Base-by-base conservation (phyloP, 805 yeast species). In the Starmerella tilneyi region DNA sequence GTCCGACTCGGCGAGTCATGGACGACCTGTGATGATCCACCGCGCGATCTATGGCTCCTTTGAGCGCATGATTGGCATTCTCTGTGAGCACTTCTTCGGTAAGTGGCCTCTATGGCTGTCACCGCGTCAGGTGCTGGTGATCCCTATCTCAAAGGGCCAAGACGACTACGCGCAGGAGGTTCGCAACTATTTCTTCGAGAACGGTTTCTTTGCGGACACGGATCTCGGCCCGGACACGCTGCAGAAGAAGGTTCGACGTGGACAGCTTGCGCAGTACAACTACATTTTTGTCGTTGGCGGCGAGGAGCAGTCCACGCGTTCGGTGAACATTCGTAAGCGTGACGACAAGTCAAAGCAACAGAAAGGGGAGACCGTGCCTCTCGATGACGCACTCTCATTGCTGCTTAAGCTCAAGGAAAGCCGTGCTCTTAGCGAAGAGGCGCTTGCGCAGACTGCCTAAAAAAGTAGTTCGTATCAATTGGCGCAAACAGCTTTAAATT, bases 51-150 rank as follows among this genome's bases (percentile, higher is more conserved):
- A 89, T 63, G 99, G 99, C 56, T 84, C 96, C 37, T 94, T 92
- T 50, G 99, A 92, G 74, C 84, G 99, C 75, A 88, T 92, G 97
- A 84, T 95, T 52, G 98, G 96, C 52, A 89, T 92, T 58, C 78
- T 92, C 66, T 88, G 94, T 48, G 99, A 92, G 69, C 98, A 92
- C 71, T 92, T 74, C 69, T 95, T 88, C 63, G 99, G 99, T 61
- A 92, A 86, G 66, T 92, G 99, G 99, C 99, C 99, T 61, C 84
- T 92, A 75, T 92, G 98, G 98, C 74, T 92, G 63, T 88, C 97
- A n/a, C 99, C 99, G 61, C 82, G 98, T 72, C 99, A 92, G 71
- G 76, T 89, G 47, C 72, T 89, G 58, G 94, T 92, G 59, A 92
- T 92, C 24, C 98, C 98, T 57, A 96, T 92, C 58, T 96, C 96